Evolutionary conservation across 1,139 yeast species (phyloP), one percentile per base, ranked within the genome.

Genomic region (Hemisphaericaspora xylofermentans): DNA sequence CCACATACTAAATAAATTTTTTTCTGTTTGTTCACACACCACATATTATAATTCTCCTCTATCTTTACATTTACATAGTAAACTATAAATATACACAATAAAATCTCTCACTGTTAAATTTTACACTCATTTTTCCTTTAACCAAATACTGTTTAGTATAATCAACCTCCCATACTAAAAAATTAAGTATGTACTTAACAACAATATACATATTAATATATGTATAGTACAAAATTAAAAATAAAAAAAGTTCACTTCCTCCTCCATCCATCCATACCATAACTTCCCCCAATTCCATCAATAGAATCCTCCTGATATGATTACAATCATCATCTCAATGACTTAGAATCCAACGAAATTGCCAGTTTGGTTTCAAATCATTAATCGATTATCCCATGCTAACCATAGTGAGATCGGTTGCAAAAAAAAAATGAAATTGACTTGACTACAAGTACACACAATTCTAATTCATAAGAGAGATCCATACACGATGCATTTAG

Each of bases 71-170:
- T 24, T 6, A 9, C 5, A 4, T 5, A 24, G 27, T 24, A 24
- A 24, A 29, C 32, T 29, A 29, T 29, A 29, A 16, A 29, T 29
- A 16, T 29, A 17, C 15, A 15, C 32, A 29, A 16, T 12, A 15
- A 17, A 29, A 29, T 29, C 33, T 18, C 33, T 6, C n/a, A 26
- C 16, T 31, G 12, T 18, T 4, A 18, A 18, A 18, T 31, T 19
- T 31, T 31, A 18, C 18, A 31, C 25, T 31, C 24, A 18, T 31
- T 31, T 31, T 31, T 31, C 25, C 33, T 31, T 31, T 31, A 31
- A 31, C 33, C 33, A 31, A 12, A 26, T 10, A 24, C n/a, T 24
- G n/a, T 24, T 24, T 29, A 16, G n/a, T 13, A n/a, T 5, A n/a
- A n/a, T n/a, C n/a, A n/a, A n/a, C n/a, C n/a, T n/a, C 30, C 30